Evolutionary conservation across 495 filamentous ascomycete species (phyloP).

Genomic region (Aspergillus asperescens): DNA sequence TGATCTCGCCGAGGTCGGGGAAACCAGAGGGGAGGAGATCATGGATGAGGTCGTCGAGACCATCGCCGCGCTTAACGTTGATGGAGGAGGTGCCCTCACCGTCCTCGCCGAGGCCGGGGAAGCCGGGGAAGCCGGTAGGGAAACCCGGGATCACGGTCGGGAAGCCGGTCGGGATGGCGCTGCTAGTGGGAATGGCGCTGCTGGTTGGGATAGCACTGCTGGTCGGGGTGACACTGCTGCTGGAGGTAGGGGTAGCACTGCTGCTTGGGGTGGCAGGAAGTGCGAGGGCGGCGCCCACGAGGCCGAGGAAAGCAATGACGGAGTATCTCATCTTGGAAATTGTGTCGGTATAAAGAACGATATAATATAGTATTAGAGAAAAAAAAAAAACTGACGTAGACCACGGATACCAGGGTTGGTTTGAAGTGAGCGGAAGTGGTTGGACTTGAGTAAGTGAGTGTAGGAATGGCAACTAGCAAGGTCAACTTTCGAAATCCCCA

Average conservation of each 20-base stretch:
- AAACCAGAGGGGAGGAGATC: constrained; percentile 3
- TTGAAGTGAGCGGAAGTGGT: not conserved
- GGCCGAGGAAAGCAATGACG: constrained; percentile 9
- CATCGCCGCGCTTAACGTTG: constrained; percentile 2
- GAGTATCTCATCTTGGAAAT: constrained; percentile 19
- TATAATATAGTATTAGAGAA: not conserved
- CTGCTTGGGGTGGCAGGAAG: constrained; percentile 16
- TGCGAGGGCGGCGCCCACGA: constrained; percentile 19
- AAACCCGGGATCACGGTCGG: not conserved
- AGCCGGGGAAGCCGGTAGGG: constrained; percentile 3
- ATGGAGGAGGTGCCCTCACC: not conserved
- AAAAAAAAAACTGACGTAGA: not conserved
- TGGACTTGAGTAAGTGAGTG: constrained; percentile 1
- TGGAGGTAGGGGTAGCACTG: not conserved
- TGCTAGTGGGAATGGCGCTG: not conserved
- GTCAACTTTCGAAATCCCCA: too few species aligned
- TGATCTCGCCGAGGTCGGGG: not conserved
- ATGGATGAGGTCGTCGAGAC: not conserved
- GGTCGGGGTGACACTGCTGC: not conserved
- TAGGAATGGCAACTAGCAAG: too few species aligned
- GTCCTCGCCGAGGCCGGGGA: not conserved
- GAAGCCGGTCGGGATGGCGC: constrained; percentile 4
- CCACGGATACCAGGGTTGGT: constrained; percentile 15
- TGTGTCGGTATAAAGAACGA: constrained; percentile 5
- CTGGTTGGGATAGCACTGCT: not conserved